Evolutionary conservation across 108 stramenopile species (phyloP).

Genomic region (Nitzschia sp.): DNA sequence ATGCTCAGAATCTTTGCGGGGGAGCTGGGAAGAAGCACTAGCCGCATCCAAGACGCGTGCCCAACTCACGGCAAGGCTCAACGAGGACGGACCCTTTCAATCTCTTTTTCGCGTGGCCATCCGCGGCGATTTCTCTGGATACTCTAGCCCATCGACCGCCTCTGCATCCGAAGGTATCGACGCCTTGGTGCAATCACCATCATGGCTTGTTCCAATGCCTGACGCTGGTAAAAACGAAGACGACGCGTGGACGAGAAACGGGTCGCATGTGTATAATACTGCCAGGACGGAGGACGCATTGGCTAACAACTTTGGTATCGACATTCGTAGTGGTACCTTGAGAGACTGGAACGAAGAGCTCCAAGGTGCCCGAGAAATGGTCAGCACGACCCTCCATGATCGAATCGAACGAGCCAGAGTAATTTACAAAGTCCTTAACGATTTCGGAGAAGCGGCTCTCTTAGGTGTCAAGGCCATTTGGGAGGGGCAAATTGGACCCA

Average conservation of each 20-base stretch:
- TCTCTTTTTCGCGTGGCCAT: slow-evolving; percentile 56
- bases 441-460: slow-evolving; percentile 91
- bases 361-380: slow-evolving; percentile 86
- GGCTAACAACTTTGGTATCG: slow-evolving; percentile 77
- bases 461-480: slow-evolving; percentile 80
- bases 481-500: slow-evolving; percentile 86
- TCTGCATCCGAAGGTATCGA: slow-evolving; percentile 57
- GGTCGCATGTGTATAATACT: slow-evolving; percentile 57
- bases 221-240: slow-evolving; percentile 19
- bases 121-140: slow-evolving; percentile 43
- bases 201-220: slow-evolving; percentile 71
- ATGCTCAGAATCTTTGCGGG: slow-evolving; percentile 44
- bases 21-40: slow-evolving; percentile 54
- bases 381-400: slow-evolving; percentile 59
- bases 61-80: slow-evolving; percentile 35
- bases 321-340: slow-evolving; percentile 73
- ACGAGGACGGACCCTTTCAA: slow-evolving; percentile 40
- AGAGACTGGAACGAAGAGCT: slow-evolving; percentile 98
- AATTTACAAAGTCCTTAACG: slow-evolving; percentile 83
- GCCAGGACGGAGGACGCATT: slow-evolving; percentile 79
- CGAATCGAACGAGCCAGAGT: slow-evolving; percentile 82
- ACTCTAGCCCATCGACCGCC: slow-evolving; percentile 22
- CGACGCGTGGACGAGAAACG: slow-evolving; percentile 37
- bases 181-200: slow-evolving; percentile 58
- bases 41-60: slow-evolving; percentile 55